Evolutionary conservation across 306 rosid genomes (phyloP).

Genomic region (Cyamopsis tetragonoloba): DNA sequence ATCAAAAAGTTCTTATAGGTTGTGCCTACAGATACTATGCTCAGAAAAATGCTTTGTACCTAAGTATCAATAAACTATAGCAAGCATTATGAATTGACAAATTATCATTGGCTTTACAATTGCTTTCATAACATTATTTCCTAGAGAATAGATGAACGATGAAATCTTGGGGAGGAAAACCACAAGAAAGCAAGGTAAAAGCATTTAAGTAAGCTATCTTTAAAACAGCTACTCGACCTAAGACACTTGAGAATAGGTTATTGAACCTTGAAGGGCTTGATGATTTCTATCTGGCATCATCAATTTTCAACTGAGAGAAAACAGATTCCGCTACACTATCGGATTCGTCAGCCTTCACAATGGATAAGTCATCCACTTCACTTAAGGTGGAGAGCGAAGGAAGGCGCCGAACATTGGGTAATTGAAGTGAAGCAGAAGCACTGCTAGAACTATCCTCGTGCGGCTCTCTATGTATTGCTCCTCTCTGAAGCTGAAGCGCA

Average conservation of each 20-base stretch:
- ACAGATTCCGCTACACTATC: constrained; percentile 13
- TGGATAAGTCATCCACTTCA: constrained; percentile 27
- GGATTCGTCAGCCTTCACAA: constrained; percentile 23
- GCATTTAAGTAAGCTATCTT: not conserved
- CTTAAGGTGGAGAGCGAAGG: constrained; percentile 32
- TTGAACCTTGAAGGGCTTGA: not conserved
- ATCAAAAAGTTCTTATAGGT: too few species aligned
- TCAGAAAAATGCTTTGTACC: too few species aligned
- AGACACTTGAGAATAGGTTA: not conserved
- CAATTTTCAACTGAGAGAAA: constrained; percentile 38
- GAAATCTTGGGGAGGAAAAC: not conserved
- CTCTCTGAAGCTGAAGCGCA: constrained; percentile 47
- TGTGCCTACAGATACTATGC: too few species aligned
- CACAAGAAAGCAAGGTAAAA: not conserved
- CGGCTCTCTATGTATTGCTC: constrained; percentile 16
- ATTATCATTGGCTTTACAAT: constrained; percentile 19
- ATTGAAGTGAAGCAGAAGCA: constrained; percentile 27
- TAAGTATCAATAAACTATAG: not conserved
- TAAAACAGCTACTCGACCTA: not conserved
- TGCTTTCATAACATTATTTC: not conserved
- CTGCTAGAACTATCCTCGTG: constrained; percentile 35
- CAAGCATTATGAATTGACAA: not conserved
- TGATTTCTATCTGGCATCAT: constrained; percentile 32
- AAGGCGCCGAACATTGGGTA: constrained; percentile 22
- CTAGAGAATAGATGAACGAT: not conserved